phyloP scores from a whole-genome alignment of 2,329 filamentous ascomycete genomes.

The Botrytis galanthina region DNA sequence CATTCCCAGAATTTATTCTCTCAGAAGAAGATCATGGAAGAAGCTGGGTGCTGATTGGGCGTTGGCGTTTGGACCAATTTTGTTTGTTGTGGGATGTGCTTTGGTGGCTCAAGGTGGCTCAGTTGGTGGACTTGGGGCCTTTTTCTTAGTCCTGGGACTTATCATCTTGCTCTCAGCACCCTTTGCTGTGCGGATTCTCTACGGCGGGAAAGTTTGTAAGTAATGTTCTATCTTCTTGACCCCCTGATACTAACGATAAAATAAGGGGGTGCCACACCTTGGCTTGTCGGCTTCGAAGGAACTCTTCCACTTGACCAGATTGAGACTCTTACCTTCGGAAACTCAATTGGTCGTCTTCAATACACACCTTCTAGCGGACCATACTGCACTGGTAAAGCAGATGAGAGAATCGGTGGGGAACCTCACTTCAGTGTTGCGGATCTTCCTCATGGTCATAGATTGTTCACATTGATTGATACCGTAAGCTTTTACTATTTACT shows the following conservation, averaged over 20 bases:
- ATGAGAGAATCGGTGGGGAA: conserved; percentile 30
- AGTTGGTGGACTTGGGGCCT: conserved; percentile 4
- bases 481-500: not conserved
- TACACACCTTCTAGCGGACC: conserved; percentile 23
- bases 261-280: conserved; percentile 14
- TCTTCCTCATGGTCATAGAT: conserved; percentile 20
- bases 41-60: conserved; percentile 6
- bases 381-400: conserved; percentile 16
- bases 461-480: conserved; percentile 38
- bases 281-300: conserved; percentile 28
- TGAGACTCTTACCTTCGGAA: conserved; percentile 25
- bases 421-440: conserved; percentile 23
- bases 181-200: conserved; percentile 20
- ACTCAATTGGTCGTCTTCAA: conserved; percentile 24
- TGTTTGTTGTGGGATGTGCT: not conserved
- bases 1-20: conserved; percentile 26
- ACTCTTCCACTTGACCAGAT: conserved; percentile 21
- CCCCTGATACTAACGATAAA: not conserved
- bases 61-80: conserved; percentile 12
- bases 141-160: conserved; percentile 21
- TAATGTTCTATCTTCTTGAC: not conserved
- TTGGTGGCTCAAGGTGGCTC: not conserved
- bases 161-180: conserved; percentile 22
- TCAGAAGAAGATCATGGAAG: conserved; percentile 15
- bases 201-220: conserved; percentile 26